Percentiles rank a stretch among this genome's conserved stretches.
phyloP scores from a whole-genome alignment of 805 yeast genomes.

The Wickerhamiella parazyma region DNA sequence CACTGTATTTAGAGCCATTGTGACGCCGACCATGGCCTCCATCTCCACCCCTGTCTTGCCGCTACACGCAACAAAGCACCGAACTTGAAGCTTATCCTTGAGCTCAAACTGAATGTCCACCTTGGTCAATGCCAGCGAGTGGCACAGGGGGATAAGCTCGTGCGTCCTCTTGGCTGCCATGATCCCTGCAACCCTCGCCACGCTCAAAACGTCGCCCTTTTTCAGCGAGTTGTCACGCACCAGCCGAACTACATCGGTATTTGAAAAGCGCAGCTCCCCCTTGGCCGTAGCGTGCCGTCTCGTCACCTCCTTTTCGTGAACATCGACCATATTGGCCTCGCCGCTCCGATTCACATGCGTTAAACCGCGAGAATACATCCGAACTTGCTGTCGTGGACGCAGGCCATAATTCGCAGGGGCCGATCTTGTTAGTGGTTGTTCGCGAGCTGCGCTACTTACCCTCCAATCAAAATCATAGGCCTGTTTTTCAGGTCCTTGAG shows the following conservation, averaged over 20 bases:
- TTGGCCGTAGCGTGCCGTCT: constrained; percentile 32
- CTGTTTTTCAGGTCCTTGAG: constrained; percentile 35
- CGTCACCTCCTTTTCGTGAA: constrained; percentile 30
- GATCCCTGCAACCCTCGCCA: constrained; percentile 38
- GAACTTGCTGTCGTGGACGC: background rate
- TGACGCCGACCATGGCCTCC: constrained; percentile 41
- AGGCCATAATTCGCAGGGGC: too few species aligned
- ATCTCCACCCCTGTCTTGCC: constrained; percentile 47
- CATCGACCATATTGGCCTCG: constrained; percentile 37
- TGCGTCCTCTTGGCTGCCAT: constrained; percentile 39
- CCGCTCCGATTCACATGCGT: constrained; percentile 33
- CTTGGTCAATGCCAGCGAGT: constrained; percentile 34
- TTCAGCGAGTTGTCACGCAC: constrained; percentile 30
- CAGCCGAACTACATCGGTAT: constrained; percentile 23
- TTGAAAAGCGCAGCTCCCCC: constrained; percentile 33
- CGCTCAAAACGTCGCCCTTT: constrained; percentile 40
- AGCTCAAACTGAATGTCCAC: constrained; percentile 27
- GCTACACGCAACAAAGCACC: constrained; percentile 32
- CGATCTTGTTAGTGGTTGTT: background rate
- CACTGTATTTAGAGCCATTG: constrained; percentile 33
- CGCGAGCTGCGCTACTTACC: constrained; percentile 23
- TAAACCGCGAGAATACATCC: constrained; percentile 16
- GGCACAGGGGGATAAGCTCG: constrained; percentile 38
- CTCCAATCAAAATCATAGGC: constrained; percentile 47
- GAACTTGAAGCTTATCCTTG: constrained; percentile 22